Evolutionary conservation across 331 rosid species (phyloP), one percentile per base, ranked within the genome.

Genomic region (Dryas integrifolia): DNA sequence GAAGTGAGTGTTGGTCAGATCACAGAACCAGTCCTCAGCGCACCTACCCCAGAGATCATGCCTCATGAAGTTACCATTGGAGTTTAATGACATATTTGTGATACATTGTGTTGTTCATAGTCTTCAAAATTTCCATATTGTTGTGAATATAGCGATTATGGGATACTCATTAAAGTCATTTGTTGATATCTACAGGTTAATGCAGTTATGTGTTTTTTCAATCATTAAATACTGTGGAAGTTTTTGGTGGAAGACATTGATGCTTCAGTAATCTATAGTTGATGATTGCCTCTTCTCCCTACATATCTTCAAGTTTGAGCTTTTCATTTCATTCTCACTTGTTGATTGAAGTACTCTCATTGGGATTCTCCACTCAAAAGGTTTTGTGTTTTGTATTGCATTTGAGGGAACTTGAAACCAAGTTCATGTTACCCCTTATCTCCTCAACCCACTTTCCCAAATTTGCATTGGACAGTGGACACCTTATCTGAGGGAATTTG

Each of bases 51-150:
- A 0, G 92, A 87, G 70, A 82, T 85, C 76, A 82, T 75, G 77
- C 76, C 91, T 16, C 82, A 66, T 65, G 96, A 88, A 83, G 96
- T 86, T 69, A 1, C 85, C 7, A 87, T 88, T 73, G 97, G 97
- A 74, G 85, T 82, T 82, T 91, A 81, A 81, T 65, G 72, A 75
- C 60, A 16, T 30, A 58, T 15, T 62, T 66, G 46, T 72, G 44
- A 64, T 43, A 62, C 59, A 45, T 49, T 63, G 72, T 82, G 74
- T 80, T 82, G 74, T 80, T 82, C 75, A 70, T 77, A 73, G 77
- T 80, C 69, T 39, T 80, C 12, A 68, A 55, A 62, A 35, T 74
- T 78, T 82, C 62, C 78, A 64, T 72, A 46, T n/a, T 39, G 40
- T 52, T 59, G 63, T 58, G 49, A 67, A 66, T 47, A 72, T 26